A percentile compares a stretch with the other conserved stretches of the same genome.
phyloP scores from a whole-genome alignment of 2,329 filamentous ascomycete species.

The Thelonectria rubi region DNA sequence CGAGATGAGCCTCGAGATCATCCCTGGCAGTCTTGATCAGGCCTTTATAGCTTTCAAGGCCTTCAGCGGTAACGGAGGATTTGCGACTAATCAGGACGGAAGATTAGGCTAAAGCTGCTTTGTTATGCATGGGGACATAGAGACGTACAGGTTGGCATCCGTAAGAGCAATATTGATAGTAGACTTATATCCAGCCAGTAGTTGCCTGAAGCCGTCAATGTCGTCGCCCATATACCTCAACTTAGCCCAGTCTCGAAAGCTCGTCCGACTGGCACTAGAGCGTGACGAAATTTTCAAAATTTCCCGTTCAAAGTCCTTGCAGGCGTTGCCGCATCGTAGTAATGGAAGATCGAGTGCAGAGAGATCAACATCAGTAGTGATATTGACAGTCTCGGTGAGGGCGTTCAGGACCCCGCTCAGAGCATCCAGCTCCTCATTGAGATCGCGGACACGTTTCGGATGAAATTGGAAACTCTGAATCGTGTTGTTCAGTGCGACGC shows the following conservation, averaged over 20 bases:
- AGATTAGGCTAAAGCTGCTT: not conserved
- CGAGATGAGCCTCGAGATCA: slow-evolving; percentile 27
- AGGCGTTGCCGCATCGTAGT: slow-evolving; percentile 52
- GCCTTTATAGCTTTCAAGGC: slow-evolving; percentile 21
- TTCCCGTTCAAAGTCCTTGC: slow-evolving; percentile 52
- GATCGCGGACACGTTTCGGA: slow-evolving; percentile 48
- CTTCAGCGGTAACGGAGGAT: slow-evolving; percentile 20
- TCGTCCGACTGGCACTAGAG: slow-evolving; percentile 47
- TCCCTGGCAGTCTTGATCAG: slow-evolving; percentile 22
- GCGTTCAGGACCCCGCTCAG: slow-evolving; percentile 49
- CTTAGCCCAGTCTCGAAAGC: slow-evolving; percentile 57
- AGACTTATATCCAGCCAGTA: slow-evolving; percentile 52
- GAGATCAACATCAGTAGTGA: slow-evolving; percentile 26
- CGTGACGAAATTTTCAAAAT: slow-evolving; percentile 47
- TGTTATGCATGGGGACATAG: not conserved
- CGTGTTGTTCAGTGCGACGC: slow-evolving; percentile 48
- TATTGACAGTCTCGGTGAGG: slow-evolving; percentile 39
- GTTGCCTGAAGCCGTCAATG: slow-evolving; percentile 51
- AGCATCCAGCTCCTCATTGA: slow-evolving; percentile 51
- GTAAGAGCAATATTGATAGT: slow-evolving; percentile 36
- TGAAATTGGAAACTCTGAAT: slow-evolving; percentile 48
- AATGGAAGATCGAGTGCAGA: slow-evolving; percentile 46
- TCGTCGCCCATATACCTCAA: slow-evolving; percentile 55
- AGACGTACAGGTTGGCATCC: slow-evolving; percentile 34
- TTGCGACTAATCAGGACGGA: slow-evolving; percentile 12